Evolutionary conservation across 495 filamentous ascomycete species (phyloP).

Genomic region (Penicillium parvum): DNA sequence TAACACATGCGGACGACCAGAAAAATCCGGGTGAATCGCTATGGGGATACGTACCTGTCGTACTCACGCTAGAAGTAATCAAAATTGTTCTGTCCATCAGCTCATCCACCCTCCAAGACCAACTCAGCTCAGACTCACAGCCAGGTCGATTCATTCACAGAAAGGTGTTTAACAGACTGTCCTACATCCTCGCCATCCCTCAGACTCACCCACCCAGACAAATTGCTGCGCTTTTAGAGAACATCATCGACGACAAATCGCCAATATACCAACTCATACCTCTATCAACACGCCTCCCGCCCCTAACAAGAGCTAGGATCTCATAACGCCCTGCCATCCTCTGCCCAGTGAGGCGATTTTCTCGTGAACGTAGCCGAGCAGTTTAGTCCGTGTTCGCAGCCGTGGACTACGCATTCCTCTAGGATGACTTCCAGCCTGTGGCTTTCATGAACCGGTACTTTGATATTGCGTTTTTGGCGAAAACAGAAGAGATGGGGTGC

Average conservation of each 20-base stretch:
- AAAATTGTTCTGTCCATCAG: conserved; percentile 52
- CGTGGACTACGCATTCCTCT: conserved; percentile 70
- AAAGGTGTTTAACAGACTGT: no score
- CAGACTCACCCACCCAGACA: conserved; percentile 58
- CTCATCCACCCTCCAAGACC: background rate
- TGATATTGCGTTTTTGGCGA: conserved; percentile 76
- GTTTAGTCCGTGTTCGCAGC: conserved; percentile 76
- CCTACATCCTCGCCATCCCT: conserved; percentile 55
- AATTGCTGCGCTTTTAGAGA: conserved; percentile 57
- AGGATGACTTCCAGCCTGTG: conserved; percentile 78
- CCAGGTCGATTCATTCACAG: no score
- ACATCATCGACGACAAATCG: conserved; percentile 59
- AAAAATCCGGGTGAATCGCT: conserved; percentile 67
- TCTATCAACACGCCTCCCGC: conserved; percentile 54
- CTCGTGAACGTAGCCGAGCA: conserved; percentile 73
- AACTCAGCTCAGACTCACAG: conserved; percentile 22
- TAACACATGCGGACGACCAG: conserved; percentile 61
- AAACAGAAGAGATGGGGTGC: conserved; percentile 70
- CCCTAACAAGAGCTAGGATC: conserved; percentile 55
- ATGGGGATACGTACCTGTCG: conserved; percentile 66
- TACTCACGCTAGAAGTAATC: conserved; percentile 69
- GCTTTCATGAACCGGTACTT: conserved; percentile 75
- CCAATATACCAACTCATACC: conserved; percentile 67
- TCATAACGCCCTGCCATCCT: conserved; percentile 71
- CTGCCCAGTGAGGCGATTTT: conserved; percentile 68